Percentiles rank a stretch among this genome's conserved stretches.
Evolutionary conservation across 768 basidiomycete species (phyloP).

Genomic region (Amanita rubescens): DNA sequence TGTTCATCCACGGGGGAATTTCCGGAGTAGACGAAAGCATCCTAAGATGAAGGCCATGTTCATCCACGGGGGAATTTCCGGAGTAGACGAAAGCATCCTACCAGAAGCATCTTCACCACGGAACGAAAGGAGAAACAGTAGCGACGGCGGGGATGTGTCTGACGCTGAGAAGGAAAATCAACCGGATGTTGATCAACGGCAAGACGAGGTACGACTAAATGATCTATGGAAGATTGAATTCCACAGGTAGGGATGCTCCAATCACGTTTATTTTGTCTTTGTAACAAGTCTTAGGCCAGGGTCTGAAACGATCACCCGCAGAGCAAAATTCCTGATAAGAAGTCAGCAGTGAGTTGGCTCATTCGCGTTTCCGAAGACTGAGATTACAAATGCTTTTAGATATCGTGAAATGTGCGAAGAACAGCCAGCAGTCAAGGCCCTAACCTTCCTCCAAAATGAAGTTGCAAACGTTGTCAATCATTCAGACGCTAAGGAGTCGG

Average conservation of each 20-base stretch:
- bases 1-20: constrained; percentile 77
- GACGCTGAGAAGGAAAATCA: constrained; percentile 10
- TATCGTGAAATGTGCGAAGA: constrained; percentile 81
- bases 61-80: constrained; percentile 75
- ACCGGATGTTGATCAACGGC: constrained; percentile 3
- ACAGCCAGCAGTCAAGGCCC: constrained; percentile 50
- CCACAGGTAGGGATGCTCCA: constrained; percentile 40
- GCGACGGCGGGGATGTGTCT: constrained; percentile 8
- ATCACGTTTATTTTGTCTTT: background rate
- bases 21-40: constrained; percentile 31
- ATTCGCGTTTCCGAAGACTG: background rate
- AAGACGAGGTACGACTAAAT: constrained; percentile 47
- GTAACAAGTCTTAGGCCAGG: constrained; percentile 40
- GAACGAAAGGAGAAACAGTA: constrained; percentile 4
- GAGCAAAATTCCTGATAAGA: constrained; percentile 56
- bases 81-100: constrained; percentile 18
- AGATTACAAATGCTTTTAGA: constrained; percentile 26
- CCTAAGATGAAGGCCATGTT: constrained; percentile 43
- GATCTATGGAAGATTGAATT: constrained; percentile 77
- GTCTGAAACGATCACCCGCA: constrained; percentile 55
- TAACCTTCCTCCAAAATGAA: constrained; percentile 63
- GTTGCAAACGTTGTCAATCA: constrained; percentile 72
- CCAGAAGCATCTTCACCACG: background rate
- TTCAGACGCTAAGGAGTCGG: constrained; percentile 50
- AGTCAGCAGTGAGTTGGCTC: constrained; percentile 55